phyloP scores from a whole-genome alignment of 352 stramenopile species.

The Blastocystis sp. region DNA sequence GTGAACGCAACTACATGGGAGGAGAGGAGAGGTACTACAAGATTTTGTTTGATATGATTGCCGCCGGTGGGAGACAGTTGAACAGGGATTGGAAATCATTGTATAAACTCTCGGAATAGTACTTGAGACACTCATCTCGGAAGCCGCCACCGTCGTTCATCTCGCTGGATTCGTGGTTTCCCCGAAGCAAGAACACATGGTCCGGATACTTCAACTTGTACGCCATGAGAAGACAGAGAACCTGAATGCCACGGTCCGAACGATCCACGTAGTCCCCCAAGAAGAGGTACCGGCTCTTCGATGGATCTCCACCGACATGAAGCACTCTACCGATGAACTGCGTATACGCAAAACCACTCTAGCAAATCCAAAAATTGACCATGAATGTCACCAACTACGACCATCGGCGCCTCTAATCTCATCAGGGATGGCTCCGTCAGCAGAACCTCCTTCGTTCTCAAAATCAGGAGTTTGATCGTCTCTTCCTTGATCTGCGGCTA shows the following conservation, averaged over 20 bases:
- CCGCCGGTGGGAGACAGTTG: conserved; percentile 84
- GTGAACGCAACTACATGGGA: conserved; percentile 78
- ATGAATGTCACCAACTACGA: conserved; percentile 89
- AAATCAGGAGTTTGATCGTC: conserved; percentile 89
- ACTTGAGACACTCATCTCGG: conserved; percentile 87
- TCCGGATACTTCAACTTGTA: conserved; percentile 95
- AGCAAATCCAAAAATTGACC: conserved; percentile 96
- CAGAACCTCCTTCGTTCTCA: conserved; percentile 87
- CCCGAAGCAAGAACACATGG: conserved; percentile 92
- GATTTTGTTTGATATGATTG: conserved; percentile 91
- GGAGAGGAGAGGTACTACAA: neutral
- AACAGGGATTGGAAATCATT: conserved; percentile 74
- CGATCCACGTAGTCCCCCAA: conserved; percentile 87
- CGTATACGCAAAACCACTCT: conserved; percentile 12
- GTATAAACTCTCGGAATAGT: conserved; percentile 71
- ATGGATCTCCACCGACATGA: conserved; percentile 82
- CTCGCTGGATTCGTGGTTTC: conserved; percentile 93
- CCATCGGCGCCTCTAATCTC: conserved; percentile 93
- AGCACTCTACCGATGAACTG: conserved; percentile 67
- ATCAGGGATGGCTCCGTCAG: conserved; percentile 93
- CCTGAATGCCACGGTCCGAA: conserved; percentile 86
- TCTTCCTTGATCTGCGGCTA: conserved; percentile 65
- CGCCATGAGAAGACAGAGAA: conserved; percentile 84
- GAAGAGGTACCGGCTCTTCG: conserved; percentile 89
- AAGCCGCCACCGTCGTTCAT: conserved; percentile 99